These are phyloP conservation scores for Sphenostylis stenocarpa DNA, from an alignment of 306 rosid genomes.

Conservation along the genomic window DNA sequence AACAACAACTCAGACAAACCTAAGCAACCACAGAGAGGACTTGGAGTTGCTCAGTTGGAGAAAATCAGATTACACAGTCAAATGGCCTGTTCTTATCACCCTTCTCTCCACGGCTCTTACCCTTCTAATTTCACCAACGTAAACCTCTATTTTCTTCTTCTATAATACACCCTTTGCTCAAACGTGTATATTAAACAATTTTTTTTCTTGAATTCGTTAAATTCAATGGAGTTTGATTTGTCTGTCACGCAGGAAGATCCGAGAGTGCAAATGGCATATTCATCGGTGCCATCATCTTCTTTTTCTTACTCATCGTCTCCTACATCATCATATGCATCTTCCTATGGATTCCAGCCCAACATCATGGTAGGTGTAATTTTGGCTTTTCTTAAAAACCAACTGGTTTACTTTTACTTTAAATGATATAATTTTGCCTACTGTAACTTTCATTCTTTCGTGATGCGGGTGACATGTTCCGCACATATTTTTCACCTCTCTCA, in stretches of 20 bases:
- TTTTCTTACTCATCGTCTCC: slow-evolving; percentile 61
- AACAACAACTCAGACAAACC: slow-evolving; percentile 65
- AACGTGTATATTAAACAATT: background rate
- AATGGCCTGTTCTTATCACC: slow-evolving; percentile 43
- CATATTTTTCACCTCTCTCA: slow-evolving; percentile 8
- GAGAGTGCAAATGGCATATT: slow-evolving; percentile 59
- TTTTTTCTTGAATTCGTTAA: background rate
- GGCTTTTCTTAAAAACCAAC: background rate
- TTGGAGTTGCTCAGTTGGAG: slow-evolving; percentile 97
- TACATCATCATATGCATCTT: slow-evolving; percentile 58
- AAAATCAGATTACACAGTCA: slow-evolving; percentile 93
- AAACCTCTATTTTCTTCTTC: background rate
- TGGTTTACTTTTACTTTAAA: background rate
- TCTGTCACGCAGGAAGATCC: slow-evolving; percentile 59
- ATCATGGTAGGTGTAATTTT: slow-evolving; percentile 47
- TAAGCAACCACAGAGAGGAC: slow-evolving; percentile 97
- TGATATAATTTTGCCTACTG: background rate
- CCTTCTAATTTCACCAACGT: slow-evolving; percentile 57
- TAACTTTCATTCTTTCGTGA: background rate
- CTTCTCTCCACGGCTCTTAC: slow-evolving; percentile 40
- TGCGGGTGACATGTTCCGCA: background rate
- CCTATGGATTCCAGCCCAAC: slow-evolving; percentile 65
- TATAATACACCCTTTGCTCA: background rate
- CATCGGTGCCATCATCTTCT: slow-evolving; percentile 60
- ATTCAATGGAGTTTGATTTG: background rate